Conservation (phyloP, 257 asterid genomes). For the Marsdenia floribunda region DNA sequence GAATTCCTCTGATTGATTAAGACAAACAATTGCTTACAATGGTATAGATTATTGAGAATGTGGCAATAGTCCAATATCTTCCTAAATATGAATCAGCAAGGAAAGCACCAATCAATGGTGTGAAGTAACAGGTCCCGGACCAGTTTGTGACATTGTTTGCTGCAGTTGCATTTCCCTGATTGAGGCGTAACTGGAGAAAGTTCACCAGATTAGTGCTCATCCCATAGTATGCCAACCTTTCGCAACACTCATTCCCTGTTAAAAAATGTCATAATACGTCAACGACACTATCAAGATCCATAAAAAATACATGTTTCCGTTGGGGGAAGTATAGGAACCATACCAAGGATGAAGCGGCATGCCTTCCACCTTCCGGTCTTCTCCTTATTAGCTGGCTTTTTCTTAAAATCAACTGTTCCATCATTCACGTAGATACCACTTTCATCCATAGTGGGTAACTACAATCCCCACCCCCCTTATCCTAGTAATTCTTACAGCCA, state of each 20-base stretch:
- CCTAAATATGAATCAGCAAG: conserved; percentile 76
- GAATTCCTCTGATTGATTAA: neutral
- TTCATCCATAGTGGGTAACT: conserved; percentile 20
- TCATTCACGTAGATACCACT: conserved; percentile 46
- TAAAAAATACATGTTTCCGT: neutral
- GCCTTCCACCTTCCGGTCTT: conserved; percentile 83
- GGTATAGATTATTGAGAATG: conserved; percentile 52
- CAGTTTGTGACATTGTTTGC: conserved; percentile 63
- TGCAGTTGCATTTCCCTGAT: conserved; percentile 41
- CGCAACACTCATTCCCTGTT: conserved; percentile 70
- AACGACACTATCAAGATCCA: neutral
- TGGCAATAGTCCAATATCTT: conserved; percentile 66
- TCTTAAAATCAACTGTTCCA: conserved; percentile 52
- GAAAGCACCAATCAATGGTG: conserved; percentile 76
- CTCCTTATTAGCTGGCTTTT: conserved; percentile 50
- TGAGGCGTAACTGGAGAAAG: conserved; percentile 42
- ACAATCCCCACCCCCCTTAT: neutral
- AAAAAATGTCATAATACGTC: neutral
- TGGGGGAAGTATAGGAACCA: neutral
- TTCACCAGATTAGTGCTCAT: conserved; percentile 82
- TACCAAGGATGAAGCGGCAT: conserved; percentile 67
- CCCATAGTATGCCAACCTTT: conserved; percentile 86
- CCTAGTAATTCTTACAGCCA: neutral
- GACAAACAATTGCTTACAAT: conserved; percentile 32
- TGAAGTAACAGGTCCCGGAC: conserved; percentile 75